Evolutionary conservation across 192 early-diverging fungal species (phyloP), one percentile per base, ranked within the genome.

Genomic region (Lobosporangium transversale): DNA sequence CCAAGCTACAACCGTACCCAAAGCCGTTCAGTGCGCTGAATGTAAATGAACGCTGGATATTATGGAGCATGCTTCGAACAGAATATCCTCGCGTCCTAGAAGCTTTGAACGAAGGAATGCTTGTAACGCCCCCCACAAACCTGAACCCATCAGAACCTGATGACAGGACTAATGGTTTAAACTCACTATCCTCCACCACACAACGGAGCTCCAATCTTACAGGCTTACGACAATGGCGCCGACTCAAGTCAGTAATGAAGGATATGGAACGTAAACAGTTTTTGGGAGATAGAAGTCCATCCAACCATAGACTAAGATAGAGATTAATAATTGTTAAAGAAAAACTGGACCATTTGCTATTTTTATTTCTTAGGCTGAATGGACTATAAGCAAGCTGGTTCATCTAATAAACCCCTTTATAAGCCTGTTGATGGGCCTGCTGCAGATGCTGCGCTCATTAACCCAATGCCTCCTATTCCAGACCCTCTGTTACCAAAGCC

Each of bases 251-350:
- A 1, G 58, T 67, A 4, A 76, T 76, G 53, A 76, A 59, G 53
- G 73, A 76, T 33, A 62, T 62, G 58, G 64, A 76, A 24, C 64
- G 73, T 3, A 66, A 61, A 47, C 51, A 76, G 65, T 62, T 58
- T 18, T 18, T 71, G 31, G 69, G 63, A 7, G 55, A 71, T 24
- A 42, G 60, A 0, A 57, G 52, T 9, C 11, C 33, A 14, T 53
- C 53, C 45, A 48, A 53, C 15, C 62, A 60, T 48, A 75, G 61
- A 42, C 70, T 52, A 11, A 59, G 15, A 12, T 63, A 71, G 60
- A 58, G 53, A 51, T 5, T 15, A 37, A 6, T 9, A 26, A 24
- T 24, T 50, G 37, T 7, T 10, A 7, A 40, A 40, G 37, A 7
- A 40, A 40, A 40, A 40, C n/a, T n/a, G n/a, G n/a, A n/a, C n/a